These are phyloP conservation scores for Endoconidiophora laricicola DNA, from an alignment of 2,329 filamentous ascomycete genomes.

Conservation along the genomic window DNA sequence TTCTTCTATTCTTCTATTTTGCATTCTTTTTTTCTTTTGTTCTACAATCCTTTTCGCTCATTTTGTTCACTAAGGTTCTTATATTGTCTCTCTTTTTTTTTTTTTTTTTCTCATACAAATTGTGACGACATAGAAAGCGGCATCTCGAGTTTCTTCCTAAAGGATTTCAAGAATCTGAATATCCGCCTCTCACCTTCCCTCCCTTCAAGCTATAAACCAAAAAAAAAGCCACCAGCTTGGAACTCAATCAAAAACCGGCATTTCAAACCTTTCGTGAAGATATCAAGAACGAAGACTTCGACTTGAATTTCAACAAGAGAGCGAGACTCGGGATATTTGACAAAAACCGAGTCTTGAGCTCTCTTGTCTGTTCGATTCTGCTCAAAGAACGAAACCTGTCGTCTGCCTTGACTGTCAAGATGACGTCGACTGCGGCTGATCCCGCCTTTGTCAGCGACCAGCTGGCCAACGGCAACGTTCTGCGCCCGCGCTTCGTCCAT, in stretches of 20 bases:
- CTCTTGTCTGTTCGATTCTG: too few relatives aligned
- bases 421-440: conserved; percentile 8
- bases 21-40: background rate
- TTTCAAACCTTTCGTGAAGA: background rate
- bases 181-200: too few relatives aligned
- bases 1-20: background rate
- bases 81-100: background rate
- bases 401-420: background rate
- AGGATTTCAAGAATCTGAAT: background rate
- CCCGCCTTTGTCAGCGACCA: background rate
- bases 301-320: background rate
- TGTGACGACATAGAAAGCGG: background rate
- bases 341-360: background rate
- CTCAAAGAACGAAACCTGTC: background rate
- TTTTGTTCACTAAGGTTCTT: background rate
- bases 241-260: background rate
- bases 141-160: background rate
- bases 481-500: conserved; percentile 6
- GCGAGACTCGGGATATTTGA: background rate
- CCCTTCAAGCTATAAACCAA: background rate
- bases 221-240: background rate
- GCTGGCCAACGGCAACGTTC: background rate
- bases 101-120: background rate
- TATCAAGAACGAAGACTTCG: background rate
- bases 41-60: background rate